Percentiles rank a stretch among this genome's conserved stretches.
Evolutionary conservation across 306 rosid genomes (phyloP).

Genomic region (Vigna reflexopilosa): DNA sequence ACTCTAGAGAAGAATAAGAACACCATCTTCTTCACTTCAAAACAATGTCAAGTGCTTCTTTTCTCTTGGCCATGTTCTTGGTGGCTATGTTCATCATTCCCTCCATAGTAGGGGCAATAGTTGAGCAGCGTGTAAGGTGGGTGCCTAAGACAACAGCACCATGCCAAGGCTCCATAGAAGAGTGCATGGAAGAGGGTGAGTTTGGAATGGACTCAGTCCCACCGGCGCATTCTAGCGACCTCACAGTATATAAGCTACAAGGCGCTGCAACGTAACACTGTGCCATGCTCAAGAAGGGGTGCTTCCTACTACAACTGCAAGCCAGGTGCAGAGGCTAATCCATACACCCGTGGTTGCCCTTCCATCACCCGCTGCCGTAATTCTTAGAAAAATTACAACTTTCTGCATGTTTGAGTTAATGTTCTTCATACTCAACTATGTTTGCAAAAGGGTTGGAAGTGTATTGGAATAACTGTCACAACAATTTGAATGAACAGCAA

Average conservation of each 20-base stretch:
- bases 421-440: neutral
- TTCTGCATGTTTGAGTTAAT: neutral
- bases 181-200: slow-evolving; percentile 64
- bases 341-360: slow-evolving; percentile 79
- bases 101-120: slow-evolving; percentile 32
- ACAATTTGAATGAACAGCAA: neutral
- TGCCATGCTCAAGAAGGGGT: slow-evolving; percentile 81
- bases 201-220: slow-evolving; percentile 59
- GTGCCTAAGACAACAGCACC: slow-evolving; percentile 42
- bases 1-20: slow-evolving; percentile 22
- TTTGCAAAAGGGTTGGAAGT: no score
- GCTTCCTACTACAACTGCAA: slow-evolving; percentile 86
- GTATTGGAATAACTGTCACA: neutral
- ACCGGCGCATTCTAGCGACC: slow-evolving; percentile 80
- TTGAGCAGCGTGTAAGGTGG: slow-evolving; percentile 51
- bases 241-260: slow-evolving; percentile 74
- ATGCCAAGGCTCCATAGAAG: slow-evolving; percentile 72
- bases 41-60: slow-evolving; percentile 50
- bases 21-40: slow-evolving; percentile 1
- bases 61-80: slow-evolving; percentile 43
- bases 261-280: slow-evolving; percentile 73
- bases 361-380: slow-evolving; percentile 82
- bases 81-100: slow-evolving; percentile 30
- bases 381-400: neutral
- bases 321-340: slow-evolving; percentile 73